Evolutionary conservation across 345 rosid species (phyloP), one percentile per base, ranked within the genome.

Genomic region (Eucalyptus pauciflora): DNA sequence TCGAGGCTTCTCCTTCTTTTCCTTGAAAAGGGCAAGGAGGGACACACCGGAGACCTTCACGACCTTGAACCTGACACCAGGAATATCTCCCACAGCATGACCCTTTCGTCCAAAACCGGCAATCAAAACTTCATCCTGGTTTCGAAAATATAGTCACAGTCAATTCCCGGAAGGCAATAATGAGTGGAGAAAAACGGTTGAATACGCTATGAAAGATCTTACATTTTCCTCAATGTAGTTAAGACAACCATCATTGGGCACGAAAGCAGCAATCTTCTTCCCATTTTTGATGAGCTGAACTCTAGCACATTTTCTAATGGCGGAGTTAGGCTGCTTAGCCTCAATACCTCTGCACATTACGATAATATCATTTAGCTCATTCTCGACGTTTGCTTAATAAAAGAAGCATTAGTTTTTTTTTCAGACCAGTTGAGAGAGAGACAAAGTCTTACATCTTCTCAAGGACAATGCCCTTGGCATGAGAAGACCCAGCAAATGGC

Each of bases 241-340:
- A 87, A 97, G 95, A 93, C 99, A 97, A 94, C 98, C 98, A 92
- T 97, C 99, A 41, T 96, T 97, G 11, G 99, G 98, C 37, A 97
- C 99, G 81, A 97, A 97, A 50, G 99, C 99, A 69, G 98, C 98
- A 52, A 97, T 97, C 94, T 97, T 97, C 93, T 97, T 97, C 2
- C 98, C 98, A 50, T 97, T 97, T 91, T 97, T 97, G 92, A 97
- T 97, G 86, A 96, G 89, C 87, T 97, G 99, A 88, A 97, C 99
- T 87, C 99, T 92, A 87, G 99, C 99, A 93, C 99, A 97, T 71
- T 97, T 96, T 86, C 99, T 92, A 92, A 97, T 97, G 64, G 99
- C 99, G 92, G 99, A 97, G 94, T 97, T 97, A 11, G 99, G 99
- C 95, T 96, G 98, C 94, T 97, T 97, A 69, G 99, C 99, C 90